Base-by-base conservation (phyloP, 352 stramenopile genomes). In the Globisporangium megalacanthum region DNA sequence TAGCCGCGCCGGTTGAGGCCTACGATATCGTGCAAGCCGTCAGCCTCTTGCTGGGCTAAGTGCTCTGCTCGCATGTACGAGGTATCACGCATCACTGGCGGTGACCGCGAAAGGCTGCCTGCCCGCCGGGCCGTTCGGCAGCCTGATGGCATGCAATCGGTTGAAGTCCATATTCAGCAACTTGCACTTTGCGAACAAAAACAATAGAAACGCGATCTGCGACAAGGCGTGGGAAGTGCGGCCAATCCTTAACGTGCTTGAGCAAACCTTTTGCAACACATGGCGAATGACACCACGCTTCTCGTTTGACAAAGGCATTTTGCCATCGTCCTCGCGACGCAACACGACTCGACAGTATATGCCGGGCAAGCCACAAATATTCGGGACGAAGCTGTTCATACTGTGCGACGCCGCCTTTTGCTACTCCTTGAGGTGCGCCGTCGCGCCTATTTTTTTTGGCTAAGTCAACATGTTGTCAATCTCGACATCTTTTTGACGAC, bases 301-400 rank as follows among this genome's bases (percentile, higher is more conserved):
- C 9, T 68, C 60, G 0, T 79, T 79, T 15, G 67, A 75, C 17
- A 61, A 73, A 41, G 67, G 57, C 6, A 59, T 75, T 0, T 9
- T 73, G 10, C 62, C 58, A 9, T 39, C 64, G 0, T 73, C 67
- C 0, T 72, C 62, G 0, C 31, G 39, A 14, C 48, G 60, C 1
- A 69, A 75, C 51, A 72, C 60, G 0, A 73, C 65, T 0, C 54
- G 59, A 1, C 71, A 74, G 60, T 76, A 72, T 22, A 73, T 69
- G 53, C 64, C 64, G 1, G 69, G 71, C 56, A 77, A 71, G 47
- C 65, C 69, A 13, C 61, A 71, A n/a, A 52, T 56, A 1, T 77
- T 69, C 36, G 65, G 60, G 0, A 61, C 62, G 4, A 70, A 72
- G 54, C 22, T 71, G 37, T 75, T 68, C 52, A 75, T 75, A 61